Percentiles rank a stretch among this genome's conserved stretches.
Conservation (phyloP, 345 rosid genomes). For the Trapa incisa region DNA sequence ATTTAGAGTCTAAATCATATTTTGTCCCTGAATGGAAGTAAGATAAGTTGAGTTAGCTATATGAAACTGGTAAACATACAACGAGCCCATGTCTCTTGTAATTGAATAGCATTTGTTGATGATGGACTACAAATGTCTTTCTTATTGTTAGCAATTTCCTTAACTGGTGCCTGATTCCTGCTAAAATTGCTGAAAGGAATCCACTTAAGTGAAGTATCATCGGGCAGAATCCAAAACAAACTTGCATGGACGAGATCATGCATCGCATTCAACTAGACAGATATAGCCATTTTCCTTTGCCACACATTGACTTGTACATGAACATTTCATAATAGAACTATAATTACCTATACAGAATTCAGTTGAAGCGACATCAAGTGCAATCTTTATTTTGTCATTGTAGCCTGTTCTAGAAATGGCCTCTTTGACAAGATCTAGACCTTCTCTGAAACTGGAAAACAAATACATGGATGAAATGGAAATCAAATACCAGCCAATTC, state of each 20-base stretch:
- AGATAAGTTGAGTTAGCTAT: not conserved
- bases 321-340: constrained; percentile 13
- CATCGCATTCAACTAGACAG: not conserved
- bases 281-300: not conserved
- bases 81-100: not conserved
- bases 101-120: not conserved
- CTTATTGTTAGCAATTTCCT: no score
- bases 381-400: constrained; percentile 76
- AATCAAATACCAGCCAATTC: not conserved
- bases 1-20: constrained; percentile 76
- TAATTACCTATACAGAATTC: constrained; percentile 71
- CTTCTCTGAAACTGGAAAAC: constrained; percentile 72
- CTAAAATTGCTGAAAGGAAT: not conserved
- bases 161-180: not conserved
- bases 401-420: constrained; percentile 86
- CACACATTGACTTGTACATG: not conserved
- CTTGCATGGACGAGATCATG: not conserved
- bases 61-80: not conserved
- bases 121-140: not conserved
- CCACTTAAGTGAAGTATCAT: not conserved
- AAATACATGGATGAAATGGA: not conserved
- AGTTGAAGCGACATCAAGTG: constrained; percentile 79
- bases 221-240: not conserved
- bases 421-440: constrained; percentile 81
- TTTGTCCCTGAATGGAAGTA: constrained; percentile 50